Evolutionary conservation across 371 early-diverging fungal species (phyloP).

Genomic region (Haplosporangium sp.): DNA sequence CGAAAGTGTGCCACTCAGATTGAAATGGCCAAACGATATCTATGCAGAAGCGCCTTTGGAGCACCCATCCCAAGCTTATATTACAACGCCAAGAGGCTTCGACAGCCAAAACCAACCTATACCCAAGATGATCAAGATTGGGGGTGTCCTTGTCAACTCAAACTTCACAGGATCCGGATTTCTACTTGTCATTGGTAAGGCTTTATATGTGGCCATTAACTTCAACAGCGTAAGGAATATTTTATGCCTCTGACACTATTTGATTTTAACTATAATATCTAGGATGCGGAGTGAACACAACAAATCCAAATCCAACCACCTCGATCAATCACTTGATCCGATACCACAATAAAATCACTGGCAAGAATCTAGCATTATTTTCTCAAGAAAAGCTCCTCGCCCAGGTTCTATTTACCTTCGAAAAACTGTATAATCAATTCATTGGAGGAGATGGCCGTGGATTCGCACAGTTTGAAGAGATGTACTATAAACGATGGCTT

Average conservation of each 20-base stretch:
- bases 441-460: constrained; percentile 62
- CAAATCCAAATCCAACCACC: constrained; percentile 84
- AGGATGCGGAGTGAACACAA: constrained; percentile 88
- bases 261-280: constrained; percentile 15
- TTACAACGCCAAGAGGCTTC: no score
- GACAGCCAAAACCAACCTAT: not conserved
- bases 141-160: constrained; percentile 90
- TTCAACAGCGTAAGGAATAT: no score
- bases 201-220: no score
- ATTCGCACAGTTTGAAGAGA: constrained; percentile 78
- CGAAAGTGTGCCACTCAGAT: constrained; percentile 78
- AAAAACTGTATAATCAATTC: constrained; percentile 77
- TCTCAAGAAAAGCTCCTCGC: constrained; percentile 83
- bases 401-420: constrained; percentile 78
- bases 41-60: constrained; percentile 69
- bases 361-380: constrained; percentile 61
- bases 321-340: constrained; percentile 85
- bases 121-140: constrained; percentile 76
- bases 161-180: constrained; percentile 77
- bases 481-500: constrained; percentile 89
- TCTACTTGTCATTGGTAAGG: constrained; percentile 82
- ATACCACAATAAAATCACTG: constrained; percentile 61
- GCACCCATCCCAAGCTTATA: not conserved
- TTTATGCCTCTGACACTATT: not conserved
- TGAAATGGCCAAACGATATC: constrained; percentile 99